Evolutionary conservation across 257 asterid genomes (phyloP).

Genomic region (Nemophila menziesii): DNA sequence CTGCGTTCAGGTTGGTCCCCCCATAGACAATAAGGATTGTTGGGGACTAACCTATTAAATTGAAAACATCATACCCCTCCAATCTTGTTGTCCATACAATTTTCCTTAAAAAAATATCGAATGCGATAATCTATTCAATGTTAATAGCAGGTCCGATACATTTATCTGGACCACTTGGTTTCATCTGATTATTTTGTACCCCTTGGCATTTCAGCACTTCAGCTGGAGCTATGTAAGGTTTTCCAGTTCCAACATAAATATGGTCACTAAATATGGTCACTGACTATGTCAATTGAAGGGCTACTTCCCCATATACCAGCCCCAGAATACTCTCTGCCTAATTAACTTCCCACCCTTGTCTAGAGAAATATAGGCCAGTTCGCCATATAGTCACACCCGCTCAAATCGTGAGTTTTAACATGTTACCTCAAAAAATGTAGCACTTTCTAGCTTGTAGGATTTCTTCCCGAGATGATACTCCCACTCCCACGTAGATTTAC

Average conservation of each 20-base stretch:
- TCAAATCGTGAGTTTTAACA: too few species aligned
- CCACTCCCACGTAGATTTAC: too few species aligned
- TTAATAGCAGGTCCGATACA: constrained; percentile 52
- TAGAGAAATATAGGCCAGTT: too few species aligned
- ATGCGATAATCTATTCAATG: constrained; percentile 44
- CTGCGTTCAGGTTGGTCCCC: constrained; percentile 68
- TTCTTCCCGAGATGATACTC: too few species aligned
- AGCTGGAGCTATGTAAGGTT: constrained; percentile 52
- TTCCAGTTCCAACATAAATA: constrained; percentile 51
- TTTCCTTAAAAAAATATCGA: constrained; percentile 32
- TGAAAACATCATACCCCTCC: constrained; percentile 60
- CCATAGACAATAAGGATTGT: constrained; percentile 57
- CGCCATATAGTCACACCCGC: too few species aligned
- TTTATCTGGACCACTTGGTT: constrained; percentile 33
- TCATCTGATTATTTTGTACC: constrained; percentile 19
- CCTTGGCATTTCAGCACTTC: constrained; percentile 47
- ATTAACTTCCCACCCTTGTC: too few species aligned
- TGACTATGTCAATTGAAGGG: constrained; percentile 52
- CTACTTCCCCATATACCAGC: too few species aligned
- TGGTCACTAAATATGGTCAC: constrained; percentile 20
- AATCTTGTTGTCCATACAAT: constrained; percentile 45
- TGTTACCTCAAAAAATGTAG: too few species aligned
- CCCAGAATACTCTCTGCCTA: too few species aligned
- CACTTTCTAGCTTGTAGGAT: too few species aligned
- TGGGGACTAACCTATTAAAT: constrained; percentile 47